These are phyloP conservation scores for Vitis cinerea DNA, from an alignment of 164 flowering plant genomes.

Conservation along the genomic window DNA sequence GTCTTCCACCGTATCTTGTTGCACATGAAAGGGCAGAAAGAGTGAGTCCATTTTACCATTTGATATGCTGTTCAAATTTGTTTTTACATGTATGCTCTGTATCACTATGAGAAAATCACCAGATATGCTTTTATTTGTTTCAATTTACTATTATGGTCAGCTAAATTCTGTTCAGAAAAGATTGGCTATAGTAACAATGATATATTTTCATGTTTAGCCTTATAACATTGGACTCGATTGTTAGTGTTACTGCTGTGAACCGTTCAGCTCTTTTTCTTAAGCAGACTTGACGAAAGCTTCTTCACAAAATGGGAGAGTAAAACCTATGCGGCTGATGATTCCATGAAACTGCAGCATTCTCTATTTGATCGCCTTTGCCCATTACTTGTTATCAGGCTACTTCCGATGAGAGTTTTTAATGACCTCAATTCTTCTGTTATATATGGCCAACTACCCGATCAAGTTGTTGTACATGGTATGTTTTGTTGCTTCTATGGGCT, in stretches of 20 bases:
- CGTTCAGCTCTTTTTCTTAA: background rate
- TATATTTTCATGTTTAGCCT: too few species aligned
- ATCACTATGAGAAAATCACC: too few species aligned
- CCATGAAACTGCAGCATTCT: slow-evolving; percentile 29
- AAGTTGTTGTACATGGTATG: slow-evolving; percentile 34
- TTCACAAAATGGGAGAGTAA: slow-evolving; percentile 17
- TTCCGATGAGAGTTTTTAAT: slow-evolving; percentile 67
- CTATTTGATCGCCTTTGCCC: slow-evolving; percentile 80
- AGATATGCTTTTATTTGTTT: background rate
- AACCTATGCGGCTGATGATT: slow-evolving; percentile 22
- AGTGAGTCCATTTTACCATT: slow-evolving; percentile 39
- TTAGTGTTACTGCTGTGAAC: background rate
- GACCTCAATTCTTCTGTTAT: slow-evolving; percentile 49
- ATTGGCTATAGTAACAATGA: background rate
- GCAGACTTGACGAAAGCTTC: slow-evolving; percentile 39
- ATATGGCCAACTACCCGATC: slow-evolving; percentile 48
- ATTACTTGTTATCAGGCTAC: slow-evolving; percentile 68
- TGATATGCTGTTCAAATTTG: too few species aligned
- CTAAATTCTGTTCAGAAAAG: background rate
- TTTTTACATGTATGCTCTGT: background rate
- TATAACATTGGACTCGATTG: too few species aligned
- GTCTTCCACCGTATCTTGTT: slow-evolving; percentile 54
- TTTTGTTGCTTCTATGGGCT: background rate
- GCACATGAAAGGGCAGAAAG: slow-evolving; percentile 44
- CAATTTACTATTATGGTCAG: background rate